Evolutionary conservation across 1,139 yeast species (phyloP), one percentile per base, ranked within the genome.

Genomic region (Candida sp.): DNA sequence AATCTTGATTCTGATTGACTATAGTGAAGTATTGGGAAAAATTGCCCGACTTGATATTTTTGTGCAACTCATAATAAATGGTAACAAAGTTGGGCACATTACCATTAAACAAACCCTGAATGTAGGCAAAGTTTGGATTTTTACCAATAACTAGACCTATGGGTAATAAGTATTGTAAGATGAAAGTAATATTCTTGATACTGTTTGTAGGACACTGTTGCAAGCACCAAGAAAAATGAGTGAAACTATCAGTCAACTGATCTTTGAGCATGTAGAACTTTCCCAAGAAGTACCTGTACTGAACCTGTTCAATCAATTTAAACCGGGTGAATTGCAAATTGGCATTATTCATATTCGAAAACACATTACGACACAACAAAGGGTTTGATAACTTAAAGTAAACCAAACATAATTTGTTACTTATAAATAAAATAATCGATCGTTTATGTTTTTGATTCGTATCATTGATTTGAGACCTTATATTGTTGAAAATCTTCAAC

Each of bases 261-360:
- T 79, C 76, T 46, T 83, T 83, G 36, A 79, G 73, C 41, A 87
- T 60, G 53, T 82, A 81, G 56, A 78, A 87, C 43, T 82, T 73
- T 0, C 90, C 90, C 38, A 86, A 68, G 54, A 82, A 79, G 58
- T 73, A 87, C 42, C 93, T 66, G 59, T 84, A 87, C 52, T 82
- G 84, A 4, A 86, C 72, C 44, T 79, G 79, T 48, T 83, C 82
- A 1, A 79, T 63, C 37, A 65, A 61, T 4, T 79, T 68, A 45
- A 78, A 82, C 9, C 58, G 54, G 2, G 64, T 54, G 50, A 82
- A 73, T 35, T 58, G 60, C 39, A 84, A 64, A 32, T 72, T 67
- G 21, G 88, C 77, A 27, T 82, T 81, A 51, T 81, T 83, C 68
- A 87, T 79, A 57, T 86, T 87, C 35, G 88, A 77, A 60, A 86